These are phyloP conservation scores for Eutrema yunnanense DNA, from an alignment of 345 rosid genomes.

Conservation along the genomic window DNA sequence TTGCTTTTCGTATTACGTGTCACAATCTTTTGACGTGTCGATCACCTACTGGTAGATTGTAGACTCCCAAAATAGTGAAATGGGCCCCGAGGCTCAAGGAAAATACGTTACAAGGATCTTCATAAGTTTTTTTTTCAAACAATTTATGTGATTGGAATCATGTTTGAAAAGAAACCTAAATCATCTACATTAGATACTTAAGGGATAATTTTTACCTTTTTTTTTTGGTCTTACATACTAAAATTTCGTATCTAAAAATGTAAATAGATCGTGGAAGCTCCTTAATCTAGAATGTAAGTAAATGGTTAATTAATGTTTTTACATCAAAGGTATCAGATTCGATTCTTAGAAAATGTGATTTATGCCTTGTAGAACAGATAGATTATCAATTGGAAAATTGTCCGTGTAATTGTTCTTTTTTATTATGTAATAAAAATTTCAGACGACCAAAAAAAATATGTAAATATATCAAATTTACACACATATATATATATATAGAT, in stretches of 20 bases:
- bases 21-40: slow-evolving; percentile 10
- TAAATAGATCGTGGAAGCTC: too few species aligned
- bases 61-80: slow-evolving; percentile 1
- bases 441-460: too few species aligned
- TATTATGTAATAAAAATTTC: too few species aligned
- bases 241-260: not conserved
- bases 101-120: slow-evolving; percentile 11
- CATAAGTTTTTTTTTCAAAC: not conserved
- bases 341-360: too few species aligned
- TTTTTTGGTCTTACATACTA: not conserved
- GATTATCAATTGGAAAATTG: too few species aligned
- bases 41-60: not conserved
- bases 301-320: too few species aligned
- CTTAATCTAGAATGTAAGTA: too few species aligned
- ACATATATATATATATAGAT: too few species aligned
- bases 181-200: not conserved
- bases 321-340: too few species aligned
- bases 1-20: slow-evolving; percentile 9
- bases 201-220: not conserved
- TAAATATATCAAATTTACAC: too few species aligned
- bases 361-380: too few species aligned
- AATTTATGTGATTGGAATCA: not conserved
- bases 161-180: not conserved
- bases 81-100: slow-evolving; percentile 8
- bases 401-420: too few species aligned